Evolutionary conservation across 192 early-diverging fungal species (phyloP), one percentile per base, ranked within the genome.

Genomic region (Backusella parvicylindrica): DNA sequence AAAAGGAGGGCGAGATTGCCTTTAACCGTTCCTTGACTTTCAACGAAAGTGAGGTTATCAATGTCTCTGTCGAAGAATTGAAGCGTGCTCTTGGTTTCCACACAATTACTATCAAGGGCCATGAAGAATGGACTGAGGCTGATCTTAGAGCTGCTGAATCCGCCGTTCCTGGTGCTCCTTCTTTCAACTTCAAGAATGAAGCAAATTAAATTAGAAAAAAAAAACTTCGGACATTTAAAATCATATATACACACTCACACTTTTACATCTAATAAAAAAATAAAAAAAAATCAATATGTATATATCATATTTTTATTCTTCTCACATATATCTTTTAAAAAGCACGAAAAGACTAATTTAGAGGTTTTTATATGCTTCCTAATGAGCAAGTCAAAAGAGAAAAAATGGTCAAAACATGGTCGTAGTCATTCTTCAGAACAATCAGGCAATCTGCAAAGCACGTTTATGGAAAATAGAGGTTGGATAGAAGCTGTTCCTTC

Each of bases 11-110:
- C 6, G 69, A 85, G 6, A 66, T 81, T 9, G 96, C 91, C 6
- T 95, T 99, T 77, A 88, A 95, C 76, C 90, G 95, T 73, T 81
- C 92, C 4, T 87, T 98, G 64, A 71, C 77, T 33, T 99, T 98
- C 79, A 84, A 95, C 70, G 98, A 99, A 83, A 30, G 81, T 35
- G 89, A 91, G n/a, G 84, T 91, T 36, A 83, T 98, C 26, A 30
- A 78, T 23, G 81, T 82, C 33, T 64, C 83, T 21, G 67, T 78
- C 3, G 85, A 87, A 7, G 92, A 87, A 64, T 77, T 93, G 64
- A 85, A 86, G 72, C 85, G 82, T 76, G 78, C 81, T 16, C 83
- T 92, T 70, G 89, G 89, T 18, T 93, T 87, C 82, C 66, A 84
- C 3, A 81, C 71, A 26, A 76, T 93, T 47, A 75, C 49, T 13